phyloP scores from a whole-genome alignment of 768 basidiomycete species.

The Russula abietina region DNA sequence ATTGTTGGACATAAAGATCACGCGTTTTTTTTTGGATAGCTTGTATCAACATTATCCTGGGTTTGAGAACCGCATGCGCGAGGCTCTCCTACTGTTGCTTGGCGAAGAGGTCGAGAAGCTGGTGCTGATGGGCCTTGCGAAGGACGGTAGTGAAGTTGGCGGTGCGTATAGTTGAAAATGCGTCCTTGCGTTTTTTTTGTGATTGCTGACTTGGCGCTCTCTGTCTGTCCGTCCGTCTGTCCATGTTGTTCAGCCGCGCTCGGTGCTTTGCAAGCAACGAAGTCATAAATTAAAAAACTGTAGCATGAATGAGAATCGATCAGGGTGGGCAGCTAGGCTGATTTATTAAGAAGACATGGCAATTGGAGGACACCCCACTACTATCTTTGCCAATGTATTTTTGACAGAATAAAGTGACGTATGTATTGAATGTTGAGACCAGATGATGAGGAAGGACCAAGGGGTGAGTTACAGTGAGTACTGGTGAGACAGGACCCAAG shows the following conservation, averaged over 20 bases:
- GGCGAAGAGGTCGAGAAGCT: constrained; percentile 75
- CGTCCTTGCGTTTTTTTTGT: background rate
- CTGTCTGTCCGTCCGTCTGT: background rate
- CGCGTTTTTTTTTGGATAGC: constrained; percentile 40
- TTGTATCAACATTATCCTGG: constrained; percentile 89
- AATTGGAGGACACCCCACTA: background rate
- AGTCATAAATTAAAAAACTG: constrained; percentile 33
- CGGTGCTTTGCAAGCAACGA: constrained; percentile 77
- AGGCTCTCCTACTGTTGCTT: constrained; percentile 67
- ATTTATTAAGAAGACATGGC: background rate
- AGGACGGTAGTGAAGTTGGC: constrained; percentile 96
- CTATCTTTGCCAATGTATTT: no score
- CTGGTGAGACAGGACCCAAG: no score
- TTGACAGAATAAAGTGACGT: no score
- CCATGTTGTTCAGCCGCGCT: constrained; percentile 59
- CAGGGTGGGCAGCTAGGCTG: background rate
- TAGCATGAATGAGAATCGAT: background rate
- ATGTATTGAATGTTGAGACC: no score
- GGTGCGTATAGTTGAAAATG: constrained; percentile 47
- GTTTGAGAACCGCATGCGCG: constrained; percentile 70
- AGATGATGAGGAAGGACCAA: no score
- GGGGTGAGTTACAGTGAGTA: no score
- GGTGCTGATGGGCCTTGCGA: constrained; percentile 86
- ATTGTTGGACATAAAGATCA: background rate
- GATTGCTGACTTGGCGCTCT: constrained; percentile 14